phyloP scores from a whole-genome alignment of 805 yeast genomes.

The Cyberlindnera mississippiensis region DNA sequence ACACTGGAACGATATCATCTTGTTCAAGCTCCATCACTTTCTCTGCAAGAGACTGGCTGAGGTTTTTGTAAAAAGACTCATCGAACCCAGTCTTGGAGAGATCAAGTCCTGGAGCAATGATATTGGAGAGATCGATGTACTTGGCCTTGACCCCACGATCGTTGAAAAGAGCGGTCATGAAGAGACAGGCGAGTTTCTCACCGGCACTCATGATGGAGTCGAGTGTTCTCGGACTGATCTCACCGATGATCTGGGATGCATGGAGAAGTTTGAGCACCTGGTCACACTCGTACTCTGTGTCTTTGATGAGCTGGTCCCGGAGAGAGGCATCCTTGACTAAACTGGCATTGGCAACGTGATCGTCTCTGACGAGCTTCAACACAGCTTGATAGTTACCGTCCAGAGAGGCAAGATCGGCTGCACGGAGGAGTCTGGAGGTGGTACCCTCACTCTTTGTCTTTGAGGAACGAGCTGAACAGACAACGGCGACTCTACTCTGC shows the following conservation, averaged over 20 bases:
- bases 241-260: conserved; percentile 91
- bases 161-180: conserved; percentile 79
- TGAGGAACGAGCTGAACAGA: conserved; percentile 92
- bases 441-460: conserved; percentile 93
- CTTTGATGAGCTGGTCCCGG: conserved; percentile 49
- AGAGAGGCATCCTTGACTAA: conserved; percentile 45
- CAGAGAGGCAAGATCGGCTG: conserved; percentile 76
- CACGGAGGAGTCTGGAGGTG: conserved; percentile 74
- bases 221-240: conserved; percentile 80
- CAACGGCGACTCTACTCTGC: conserved; percentile 76
- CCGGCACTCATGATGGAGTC: conserved; percentile 92
- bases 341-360: conserved; percentile 74
- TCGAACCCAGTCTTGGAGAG: conserved; percentile 56
- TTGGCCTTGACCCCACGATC: conserved; percentile 76
- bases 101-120: conserved; percentile 62
- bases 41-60: conserved; percentile 50
- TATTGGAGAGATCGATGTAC: conserved; percentile 72
- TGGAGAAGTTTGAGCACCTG: conserved; percentile 65
- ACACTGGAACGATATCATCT: conserved; percentile 65
- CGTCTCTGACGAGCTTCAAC: conserved; percentile 66
- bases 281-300: conserved; percentile 62
- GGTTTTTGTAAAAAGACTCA: conserved; percentile 54
- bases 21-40: conserved; percentile 40
- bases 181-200: conserved; percentile 86
- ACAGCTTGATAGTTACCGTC: conserved; percentile 55